A percentile compares a stretch with the other conserved stretches of the same genome.
Conservation (phyloP, 2,329 filamentous ascomycete species). For the Colletotrichum sp. region DNA sequence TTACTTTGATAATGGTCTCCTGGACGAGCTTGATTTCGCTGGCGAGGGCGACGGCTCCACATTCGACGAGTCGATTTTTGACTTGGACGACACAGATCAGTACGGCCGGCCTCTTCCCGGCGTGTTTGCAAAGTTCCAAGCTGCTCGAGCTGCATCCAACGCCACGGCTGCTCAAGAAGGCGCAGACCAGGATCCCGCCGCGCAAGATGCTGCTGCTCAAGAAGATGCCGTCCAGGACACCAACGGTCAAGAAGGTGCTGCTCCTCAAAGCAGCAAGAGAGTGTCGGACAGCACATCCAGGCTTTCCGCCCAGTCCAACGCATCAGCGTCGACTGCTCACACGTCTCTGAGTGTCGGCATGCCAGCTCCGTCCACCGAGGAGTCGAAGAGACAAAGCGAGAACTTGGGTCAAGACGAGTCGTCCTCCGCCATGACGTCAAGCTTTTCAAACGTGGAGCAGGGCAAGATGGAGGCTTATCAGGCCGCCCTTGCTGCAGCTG, state of each 20-base stretch:
- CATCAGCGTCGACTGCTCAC: constrained; percentile 53
- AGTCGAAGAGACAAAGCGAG: constrained; percentile 13
- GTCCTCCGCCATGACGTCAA: constrained; percentile 20
- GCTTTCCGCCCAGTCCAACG: constrained; percentile 46
- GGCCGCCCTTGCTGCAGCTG: constrained; percentile 81
- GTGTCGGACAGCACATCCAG: constrained; percentile 52
- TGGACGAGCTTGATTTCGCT: constrained; percentile 49
- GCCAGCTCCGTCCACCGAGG: neutral
- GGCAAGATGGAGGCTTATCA: constrained; percentile 70
- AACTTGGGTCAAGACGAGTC: constrained; percentile 15
- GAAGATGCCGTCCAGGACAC: constrained; percentile 42
- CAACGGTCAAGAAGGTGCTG: constrained; percentile 35
- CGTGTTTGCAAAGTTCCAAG: constrained; percentile 59
- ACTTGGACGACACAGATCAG: constrained; percentile 67
- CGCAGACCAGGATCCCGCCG: constrained; percentile 20
- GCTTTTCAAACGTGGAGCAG: constrained; percentile 20
- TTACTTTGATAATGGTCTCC: constrained; percentile 70
- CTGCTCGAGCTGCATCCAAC: constrained; percentile 40
- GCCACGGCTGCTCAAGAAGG: neutral
- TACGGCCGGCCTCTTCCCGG: constrained; percentile 65
- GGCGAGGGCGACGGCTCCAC: constrained; percentile 55
- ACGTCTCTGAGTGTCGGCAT: constrained; percentile 49
- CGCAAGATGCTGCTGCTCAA: constrained; percentile 10
- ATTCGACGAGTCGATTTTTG: constrained; percentile 78
- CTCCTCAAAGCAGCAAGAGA: constrained; percentile 38